Evolutionary conservation across 2,329 filamentous ascomycete genomes (phyloP).

Genomic region (Cryphonectria nitschkei): DNA sequence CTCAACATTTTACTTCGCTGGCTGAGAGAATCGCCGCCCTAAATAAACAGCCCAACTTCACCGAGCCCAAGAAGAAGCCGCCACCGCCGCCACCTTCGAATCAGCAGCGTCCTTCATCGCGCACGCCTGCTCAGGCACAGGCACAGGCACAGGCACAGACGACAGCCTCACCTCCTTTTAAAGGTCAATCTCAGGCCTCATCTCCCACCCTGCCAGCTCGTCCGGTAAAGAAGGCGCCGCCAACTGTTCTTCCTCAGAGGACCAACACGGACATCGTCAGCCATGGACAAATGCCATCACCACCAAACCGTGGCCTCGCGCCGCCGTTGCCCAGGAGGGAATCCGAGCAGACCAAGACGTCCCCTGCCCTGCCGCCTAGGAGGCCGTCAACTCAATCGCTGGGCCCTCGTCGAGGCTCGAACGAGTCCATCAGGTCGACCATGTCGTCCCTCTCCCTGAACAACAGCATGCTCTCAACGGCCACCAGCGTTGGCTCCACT

Average conservation of each 20-base stretch:
- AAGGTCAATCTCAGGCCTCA: constrained; percentile 32
- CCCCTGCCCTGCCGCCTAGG: constrained; percentile 56
- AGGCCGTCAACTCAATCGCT: constrained; percentile 50
- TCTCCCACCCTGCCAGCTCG: constrained; percentile 47
- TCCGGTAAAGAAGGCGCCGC: constrained; percentile 38
- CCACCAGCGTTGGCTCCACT: constrained; percentile 42
- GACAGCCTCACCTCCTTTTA: constrained; percentile 31
- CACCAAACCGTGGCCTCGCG: constrained; percentile 34
- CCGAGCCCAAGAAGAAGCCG: constrained; percentile 44
- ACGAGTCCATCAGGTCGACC: constrained; percentile 60
- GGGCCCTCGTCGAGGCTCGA: constrained; percentile 55
- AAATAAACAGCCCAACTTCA: constrained; percentile 64
- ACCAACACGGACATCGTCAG: constrained; percentile 35
- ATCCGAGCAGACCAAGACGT: constrained; percentile 41
- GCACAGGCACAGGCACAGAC: constrained; percentile 9
- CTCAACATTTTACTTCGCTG: constrained; percentile 59
- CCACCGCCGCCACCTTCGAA: constrained; percentile 53
- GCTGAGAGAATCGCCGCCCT: constrained; percentile 67
- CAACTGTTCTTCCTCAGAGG: constrained; percentile 46
- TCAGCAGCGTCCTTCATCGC: constrained; percentile 41
- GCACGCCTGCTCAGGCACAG: constrained; percentile 31
- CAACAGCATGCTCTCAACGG: constrained; percentile 48
- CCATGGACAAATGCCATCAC: constrained; percentile 32
- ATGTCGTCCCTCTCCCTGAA: constrained; percentile 57
- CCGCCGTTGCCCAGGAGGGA: constrained; percentile 45